A percentile compares a stretch with the other conserved stretches of the same genome.
These are phyloP conservation scores for Raphanus sativus DNA, from an alignment of 345 rosid genomes.

Conservation along the genomic window DNA sequence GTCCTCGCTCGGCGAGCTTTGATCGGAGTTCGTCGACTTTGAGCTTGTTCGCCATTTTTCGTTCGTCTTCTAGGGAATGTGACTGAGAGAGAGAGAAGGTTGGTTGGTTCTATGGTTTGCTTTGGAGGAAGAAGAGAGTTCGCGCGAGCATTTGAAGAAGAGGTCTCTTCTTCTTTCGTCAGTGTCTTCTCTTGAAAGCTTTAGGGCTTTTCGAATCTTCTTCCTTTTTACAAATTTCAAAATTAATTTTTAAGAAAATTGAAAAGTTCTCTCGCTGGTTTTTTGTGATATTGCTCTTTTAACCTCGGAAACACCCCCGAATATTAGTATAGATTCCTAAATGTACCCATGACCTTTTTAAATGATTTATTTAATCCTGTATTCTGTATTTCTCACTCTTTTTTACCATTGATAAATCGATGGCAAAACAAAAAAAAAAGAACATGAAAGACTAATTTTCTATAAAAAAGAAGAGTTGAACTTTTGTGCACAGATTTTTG, in stretches of 20 bases:
- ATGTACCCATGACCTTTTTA: not conserved
- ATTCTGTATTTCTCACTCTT: not conserved
- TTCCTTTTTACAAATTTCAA: conserved; percentile 8
- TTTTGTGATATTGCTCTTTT: conserved; percentile 16
- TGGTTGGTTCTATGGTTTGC: conserved; percentile 12
- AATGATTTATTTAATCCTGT: not conserved
- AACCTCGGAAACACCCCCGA: not conserved
- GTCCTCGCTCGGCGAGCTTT: conserved; percentile 69
- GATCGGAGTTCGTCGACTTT: conserved; percentile 67
- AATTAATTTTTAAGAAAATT: not conserved
- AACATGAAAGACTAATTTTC: not conserved
- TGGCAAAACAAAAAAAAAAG: not conserved
- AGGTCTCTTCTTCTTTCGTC: not conserved
- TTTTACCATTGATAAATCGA: not conserved
- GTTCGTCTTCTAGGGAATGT: conserved; percentile 1
- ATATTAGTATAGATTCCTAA: not conserved
- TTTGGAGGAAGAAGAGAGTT: conserved; percentile 2
- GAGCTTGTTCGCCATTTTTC: conserved; percentile 58
- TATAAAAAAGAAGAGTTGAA: too few relatives aligned
- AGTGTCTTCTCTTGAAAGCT: conserved; percentile 36
- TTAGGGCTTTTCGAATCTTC: conserved; percentile 10
- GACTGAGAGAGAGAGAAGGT: not conserved
- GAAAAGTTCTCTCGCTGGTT: not conserved
- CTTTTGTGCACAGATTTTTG: too few relatives aligned
- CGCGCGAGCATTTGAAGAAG: conserved; percentile 33